A percentile compares a stretch with the other conserved stretches of the same genome.
Conservation (phyloP, 23 red algal genomes). For the Gracilaria gracilis region DNA sequence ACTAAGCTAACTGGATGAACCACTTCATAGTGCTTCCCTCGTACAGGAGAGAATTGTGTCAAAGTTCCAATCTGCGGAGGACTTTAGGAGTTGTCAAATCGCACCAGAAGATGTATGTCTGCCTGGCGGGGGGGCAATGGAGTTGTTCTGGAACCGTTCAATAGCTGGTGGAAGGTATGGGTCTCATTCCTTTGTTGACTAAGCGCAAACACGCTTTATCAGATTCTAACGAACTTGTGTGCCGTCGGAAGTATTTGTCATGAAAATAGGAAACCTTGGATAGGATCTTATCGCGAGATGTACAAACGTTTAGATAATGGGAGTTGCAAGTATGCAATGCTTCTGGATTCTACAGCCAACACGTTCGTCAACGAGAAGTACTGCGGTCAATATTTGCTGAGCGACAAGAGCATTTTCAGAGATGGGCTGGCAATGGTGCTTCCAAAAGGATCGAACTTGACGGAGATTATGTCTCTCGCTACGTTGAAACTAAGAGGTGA, state of each 20-base stretch:
- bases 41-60: neutral
- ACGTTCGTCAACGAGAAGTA: neutral
- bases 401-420: neutral
- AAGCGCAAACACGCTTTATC: neutral
- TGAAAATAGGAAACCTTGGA: neutral
- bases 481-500: neutral
- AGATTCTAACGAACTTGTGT: neutral
- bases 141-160: conserved; percentile 26
- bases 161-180: neutral
- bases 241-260: neutral
- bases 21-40: neutral
- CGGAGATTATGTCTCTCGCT: neutral
- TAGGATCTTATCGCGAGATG: neutral
- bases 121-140: conserved; percentile 26
- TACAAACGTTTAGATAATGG: neutral
- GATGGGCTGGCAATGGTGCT: neutral
- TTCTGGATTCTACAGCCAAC: neutral
- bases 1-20: neutral
- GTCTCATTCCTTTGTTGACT: neutral
- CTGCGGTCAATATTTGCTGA: neutral
- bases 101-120: conserved; percentile 30
- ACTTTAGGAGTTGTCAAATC: conserved; percentile 31
- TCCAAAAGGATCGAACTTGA: conserved; percentile 10
- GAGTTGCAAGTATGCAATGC: neutral
- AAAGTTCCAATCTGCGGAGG: neutral